Evolutionary conservation across 176 grass and related monocot species (phyloP), one percentile per base, ranked within the genome.

Genomic region (Aegilops umbellulata): DNA sequence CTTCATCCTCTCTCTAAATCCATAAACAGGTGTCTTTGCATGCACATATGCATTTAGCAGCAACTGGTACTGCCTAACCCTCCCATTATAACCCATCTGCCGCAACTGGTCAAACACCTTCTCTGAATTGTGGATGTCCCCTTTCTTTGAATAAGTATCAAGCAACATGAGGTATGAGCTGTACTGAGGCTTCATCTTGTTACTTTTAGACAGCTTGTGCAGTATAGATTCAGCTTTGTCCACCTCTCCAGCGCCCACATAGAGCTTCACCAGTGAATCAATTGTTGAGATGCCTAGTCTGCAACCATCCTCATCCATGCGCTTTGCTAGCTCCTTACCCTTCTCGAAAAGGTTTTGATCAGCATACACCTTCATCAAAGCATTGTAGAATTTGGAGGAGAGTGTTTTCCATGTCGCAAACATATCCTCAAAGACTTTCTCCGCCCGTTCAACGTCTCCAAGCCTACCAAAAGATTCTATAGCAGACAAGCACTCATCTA

Each of bases 1-100:
- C 69, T 94, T 94, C 92, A 97, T 87, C 80, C 94, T 94, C 62
- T 97, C 94, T 82, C 20, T 97, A 79, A 97, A 92, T 65, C 94
- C 94, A 79, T 97, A 97, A 63, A 68, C 80, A 39, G 94, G 88
- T 51, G 69, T 8, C 86, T 94, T 92, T 38, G 92, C 83, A 57
- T 91, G 80, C 62, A 92, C 9, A 85, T 97, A 97, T 19, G 90
- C 85, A 60, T 92, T 49, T 80, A 97, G 89, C 30, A 97, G 71
- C 73, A 91, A 79, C 65, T 97, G 91, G 80, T 93, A 97, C 22
- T 89, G 89, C 34, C 26, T 86, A 78, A 90, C 69, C 82, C 88
- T 97, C 65, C 95, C 95, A 77, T 7, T 55, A 31, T 91, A 95
- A 24, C 91, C 93, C 29, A 83, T 67, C 69, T 88, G 84, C 36